A percentile compares a stretch with the other conserved stretches of the same genome.
Conservation (phyloP, 2,329 filamentous ascomycete genomes). For the Colletotrichum salicis region DNA sequence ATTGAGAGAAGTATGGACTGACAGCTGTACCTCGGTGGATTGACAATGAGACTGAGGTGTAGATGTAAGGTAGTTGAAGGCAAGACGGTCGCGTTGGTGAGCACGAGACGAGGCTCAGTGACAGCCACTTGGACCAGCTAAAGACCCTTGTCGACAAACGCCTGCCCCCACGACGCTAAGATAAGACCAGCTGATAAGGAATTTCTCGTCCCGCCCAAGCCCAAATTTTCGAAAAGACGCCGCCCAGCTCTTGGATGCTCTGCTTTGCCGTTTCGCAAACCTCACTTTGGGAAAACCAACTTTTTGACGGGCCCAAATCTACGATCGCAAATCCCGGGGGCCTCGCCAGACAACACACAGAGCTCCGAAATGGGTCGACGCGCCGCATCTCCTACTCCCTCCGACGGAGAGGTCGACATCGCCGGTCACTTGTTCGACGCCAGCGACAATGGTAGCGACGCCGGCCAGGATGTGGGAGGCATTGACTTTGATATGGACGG, state of each 20-base stretch:
- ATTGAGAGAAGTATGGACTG: not conserved
- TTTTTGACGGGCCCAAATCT: constrained; percentile 10
- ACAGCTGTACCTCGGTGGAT: not conserved
- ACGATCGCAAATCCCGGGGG: not conserved
- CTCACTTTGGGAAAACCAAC: not conserved
- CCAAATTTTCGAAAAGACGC: constrained; percentile 33
- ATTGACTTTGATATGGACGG: constrained; percentile 67
- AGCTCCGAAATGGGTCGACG: constrained; percentile 72
- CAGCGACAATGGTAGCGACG: constrained; percentile 53
- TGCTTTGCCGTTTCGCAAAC: constrained; percentile 18
- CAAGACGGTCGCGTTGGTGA: not conserved
- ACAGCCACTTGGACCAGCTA: constrained; percentile 16
- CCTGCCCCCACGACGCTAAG: constrained; percentile 26
- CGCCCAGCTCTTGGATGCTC: constrained; percentile 16
- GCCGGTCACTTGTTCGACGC: constrained; percentile 75
- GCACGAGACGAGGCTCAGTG: constrained; percentile 25
- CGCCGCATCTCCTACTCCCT: constrained; percentile 81
- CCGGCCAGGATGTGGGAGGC: constrained; percentile 52
- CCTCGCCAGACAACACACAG: not conserved
- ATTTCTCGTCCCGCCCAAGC: constrained; percentile 32
- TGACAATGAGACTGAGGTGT: not conserved
- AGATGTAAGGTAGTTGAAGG: not conserved
- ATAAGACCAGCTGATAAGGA: constrained; percentile 36
- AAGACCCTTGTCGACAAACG: constrained; percentile 8
- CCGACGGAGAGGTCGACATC: constrained; percentile 93